These are phyloP conservation scores for Ceriops tagal DNA, from an alignment of 345 rosid species.

Conservation along the genomic window DNA sequence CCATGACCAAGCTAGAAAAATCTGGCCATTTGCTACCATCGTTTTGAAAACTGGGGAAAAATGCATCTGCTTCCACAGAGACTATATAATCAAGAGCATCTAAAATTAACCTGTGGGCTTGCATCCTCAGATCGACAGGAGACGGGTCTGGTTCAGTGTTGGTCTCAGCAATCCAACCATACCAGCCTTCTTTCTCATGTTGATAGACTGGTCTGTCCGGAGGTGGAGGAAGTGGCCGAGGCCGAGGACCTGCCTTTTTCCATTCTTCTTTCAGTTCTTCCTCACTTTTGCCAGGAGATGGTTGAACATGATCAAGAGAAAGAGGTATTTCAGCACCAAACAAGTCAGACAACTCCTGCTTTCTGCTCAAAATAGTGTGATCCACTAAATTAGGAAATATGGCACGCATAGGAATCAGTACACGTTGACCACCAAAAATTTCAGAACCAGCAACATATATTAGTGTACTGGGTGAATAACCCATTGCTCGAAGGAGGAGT, in stretches of 20 bases:
- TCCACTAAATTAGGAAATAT: slow-evolving; percentile 79
- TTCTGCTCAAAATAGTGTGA: slow-evolving; percentile 71
- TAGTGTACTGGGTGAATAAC: slow-evolving; percentile 77
- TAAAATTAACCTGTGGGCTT: slow-evolving; percentile 90
- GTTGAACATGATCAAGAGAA: slow-evolving; percentile 40
- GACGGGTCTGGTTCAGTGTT: slow-evolving; percentile 81
- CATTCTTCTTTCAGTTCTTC: slow-evolving; percentile 75
- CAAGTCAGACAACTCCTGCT: slow-evolving; percentile 63
- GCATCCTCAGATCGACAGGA: slow-evolving; percentile 67
- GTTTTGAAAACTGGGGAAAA: slow-evolving; percentile 79
- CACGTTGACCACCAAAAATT: slow-evolving; percentile 91
- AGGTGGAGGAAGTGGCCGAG: slow-evolving; percentile 99
- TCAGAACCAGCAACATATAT: slow-evolving; percentile 94
- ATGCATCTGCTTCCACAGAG: slow-evolving; percentile 90
- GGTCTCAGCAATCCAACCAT: slow-evolving; percentile 84
- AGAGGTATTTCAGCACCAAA: slow-evolving; percentile 80
- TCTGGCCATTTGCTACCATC: slow-evolving; percentile 91
- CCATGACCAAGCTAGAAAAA: slow-evolving; percentile 95
- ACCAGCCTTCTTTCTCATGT: slow-evolving; percentile 99
- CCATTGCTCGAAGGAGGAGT: slow-evolving; percentile 83
- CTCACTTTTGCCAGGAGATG: slow-evolving; percentile 56
- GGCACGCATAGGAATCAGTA: slow-evolving; percentile 85
- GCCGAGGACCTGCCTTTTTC: slow-evolving; percentile 94
- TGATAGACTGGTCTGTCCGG: slow-evolving; percentile 85
- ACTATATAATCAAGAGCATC: slow-evolving; percentile 93